Conservation (phyloP, 108 stramenopile genomes). For the Cyclotella kingstonii region DNA sequence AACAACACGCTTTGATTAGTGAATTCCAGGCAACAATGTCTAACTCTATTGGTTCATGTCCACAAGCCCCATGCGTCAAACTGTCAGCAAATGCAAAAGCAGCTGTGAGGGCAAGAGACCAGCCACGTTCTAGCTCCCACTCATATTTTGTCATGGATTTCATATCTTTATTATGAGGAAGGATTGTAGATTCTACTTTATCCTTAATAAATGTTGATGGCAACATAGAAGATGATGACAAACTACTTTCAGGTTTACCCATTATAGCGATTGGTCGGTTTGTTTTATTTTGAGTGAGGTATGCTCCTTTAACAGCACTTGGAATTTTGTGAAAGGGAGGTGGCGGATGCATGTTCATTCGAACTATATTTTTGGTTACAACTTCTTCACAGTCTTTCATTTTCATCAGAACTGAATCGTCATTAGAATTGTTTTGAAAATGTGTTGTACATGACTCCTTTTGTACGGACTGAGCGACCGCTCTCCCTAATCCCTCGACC, state of each 20-base stretch:
- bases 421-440: neutral
- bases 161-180: conserved; percentile 9
- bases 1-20: conserved; percentile 78
- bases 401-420: conserved; percentile 9
- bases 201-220: conserved; percentile 1
- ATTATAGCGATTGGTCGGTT: too few relatives aligned
- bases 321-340: conserved; percentile 82
- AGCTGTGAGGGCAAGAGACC: conserved; percentile 66
- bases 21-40: conserved; percentile 63
- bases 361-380: conserved; percentile 46
- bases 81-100: conserved; percentile 87
- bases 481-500: conserved; percentile 28
- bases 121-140: conserved; percentile 68
- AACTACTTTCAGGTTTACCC: too few relatives aligned
- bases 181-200: conserved; percentile 2
- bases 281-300: conserved; percentile 46
- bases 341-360: conserved; percentile 54
- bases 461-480: neutral
- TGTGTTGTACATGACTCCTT: neutral
- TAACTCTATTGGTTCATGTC: conserved; percentile 74
- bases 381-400: conserved; percentile 15
- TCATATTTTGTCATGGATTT: conserved; percentile 62
- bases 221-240: conserved; percentile 2
- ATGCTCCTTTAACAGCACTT: conserved; percentile 57
- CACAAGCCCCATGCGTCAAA: conserved; percentile 85